phyloP scores from a whole-genome alignment of 1,284 basidiomycete species.

The Ganoderma meredithae region DNA sequence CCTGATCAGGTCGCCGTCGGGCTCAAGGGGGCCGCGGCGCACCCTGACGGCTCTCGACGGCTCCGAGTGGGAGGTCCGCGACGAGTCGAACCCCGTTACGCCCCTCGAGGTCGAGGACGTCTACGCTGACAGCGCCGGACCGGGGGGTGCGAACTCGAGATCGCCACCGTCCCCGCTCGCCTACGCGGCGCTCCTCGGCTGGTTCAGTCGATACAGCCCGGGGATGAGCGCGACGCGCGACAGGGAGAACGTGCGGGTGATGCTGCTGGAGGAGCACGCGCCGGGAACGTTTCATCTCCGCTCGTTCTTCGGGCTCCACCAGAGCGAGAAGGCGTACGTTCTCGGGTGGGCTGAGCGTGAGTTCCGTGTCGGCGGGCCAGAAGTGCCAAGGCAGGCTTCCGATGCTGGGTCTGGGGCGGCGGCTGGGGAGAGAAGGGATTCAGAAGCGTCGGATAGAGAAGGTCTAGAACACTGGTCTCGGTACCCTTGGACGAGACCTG shows the following conservation, averaged over 20 bases:
- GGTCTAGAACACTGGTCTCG: conserved; percentile 3
- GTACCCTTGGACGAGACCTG: conserved; percentile 3
- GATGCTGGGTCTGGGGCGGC: not conserved
- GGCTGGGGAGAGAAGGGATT: not conserved
- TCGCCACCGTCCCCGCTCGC: not conserved
- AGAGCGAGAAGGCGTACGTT: conserved; percentile 13
- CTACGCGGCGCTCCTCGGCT: conserved; percentile 23
- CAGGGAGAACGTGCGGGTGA: conserved; percentile 18
- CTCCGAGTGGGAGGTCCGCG: conserved; percentile 15
- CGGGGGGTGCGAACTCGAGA: not conserved
- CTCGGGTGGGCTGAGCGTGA: conserved; percentile 19
- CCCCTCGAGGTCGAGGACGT: not conserved
- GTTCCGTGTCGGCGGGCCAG: conserved; percentile 14
- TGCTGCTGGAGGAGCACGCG: conserved; percentile 21
- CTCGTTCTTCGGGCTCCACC: conserved; percentile 22
- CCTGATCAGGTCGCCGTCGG: not conserved
- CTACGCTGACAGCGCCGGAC: not conserved
- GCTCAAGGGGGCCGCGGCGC: not conserved
- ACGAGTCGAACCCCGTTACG: conserved; percentile 1
- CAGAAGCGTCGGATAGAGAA: not conserved
- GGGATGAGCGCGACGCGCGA: conserved; percentile 9
- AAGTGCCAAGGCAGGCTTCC: not conserved
- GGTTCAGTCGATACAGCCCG: conserved; percentile 21
- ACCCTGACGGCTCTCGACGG: conserved; percentile 20
- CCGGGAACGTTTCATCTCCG: conserved; percentile 19